phyloP scores from a whole-genome alignment of 352 stramenopile genomes.

The Phytopythium mirpurense region DNA sequence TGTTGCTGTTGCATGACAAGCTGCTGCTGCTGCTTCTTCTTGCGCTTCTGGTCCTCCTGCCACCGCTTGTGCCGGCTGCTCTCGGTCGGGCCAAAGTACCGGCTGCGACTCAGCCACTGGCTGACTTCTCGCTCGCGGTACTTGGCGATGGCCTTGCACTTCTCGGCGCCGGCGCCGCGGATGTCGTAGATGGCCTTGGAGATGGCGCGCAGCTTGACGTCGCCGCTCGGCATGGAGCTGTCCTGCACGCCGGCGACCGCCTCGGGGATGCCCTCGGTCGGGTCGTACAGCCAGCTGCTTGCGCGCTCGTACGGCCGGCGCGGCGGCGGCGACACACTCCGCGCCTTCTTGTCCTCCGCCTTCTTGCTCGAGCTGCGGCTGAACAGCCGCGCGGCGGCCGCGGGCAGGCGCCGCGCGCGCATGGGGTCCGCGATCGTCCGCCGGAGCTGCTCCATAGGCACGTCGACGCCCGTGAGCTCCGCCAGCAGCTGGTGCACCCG shows the following conservation, averaged over 20 bases:
- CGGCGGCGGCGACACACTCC: conserved; percentile 1
- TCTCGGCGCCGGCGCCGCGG: conserved; percentile 50
- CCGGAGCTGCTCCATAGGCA: conserved; percentile 7
- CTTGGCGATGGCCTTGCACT: conserved; percentile 45
- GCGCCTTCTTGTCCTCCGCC: conserved; percentile 9
- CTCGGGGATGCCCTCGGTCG: conserved; percentile 32
- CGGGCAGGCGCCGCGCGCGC: conserved; percentile 7
- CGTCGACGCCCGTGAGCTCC: conserved; percentile 16
- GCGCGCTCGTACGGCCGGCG: conserved; percentile 20
- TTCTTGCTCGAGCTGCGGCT: conserved; percentile 7
- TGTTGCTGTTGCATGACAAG: conserved; percentile 17
- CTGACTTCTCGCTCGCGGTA: conserved; percentile 45
- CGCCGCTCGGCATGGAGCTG: conserved; percentile 11
- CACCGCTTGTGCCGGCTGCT: conserved; percentile 74
- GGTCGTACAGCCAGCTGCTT: conserved; percentile 66
- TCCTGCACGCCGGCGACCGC: conserved; percentile 5
- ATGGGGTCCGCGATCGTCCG: conserved; percentile 3
- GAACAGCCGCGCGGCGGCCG: conserved; percentile 9
- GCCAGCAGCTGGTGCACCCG: conserved; percentile 16
- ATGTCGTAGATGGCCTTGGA: conserved; percentile 76
- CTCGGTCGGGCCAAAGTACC: conserved; percentile 74
- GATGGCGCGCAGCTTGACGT: conserved; percentile 71
- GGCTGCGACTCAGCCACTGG: conserved; percentile 58
- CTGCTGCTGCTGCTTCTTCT: conserved; percentile 29
- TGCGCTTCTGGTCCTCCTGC: conserved; percentile 63